Percentiles rank a stretch among this genome's conserved stretches.
Conservation (phyloP, 1,284 basidiomycete genomes). For the Mycena citricolor region DNA sequence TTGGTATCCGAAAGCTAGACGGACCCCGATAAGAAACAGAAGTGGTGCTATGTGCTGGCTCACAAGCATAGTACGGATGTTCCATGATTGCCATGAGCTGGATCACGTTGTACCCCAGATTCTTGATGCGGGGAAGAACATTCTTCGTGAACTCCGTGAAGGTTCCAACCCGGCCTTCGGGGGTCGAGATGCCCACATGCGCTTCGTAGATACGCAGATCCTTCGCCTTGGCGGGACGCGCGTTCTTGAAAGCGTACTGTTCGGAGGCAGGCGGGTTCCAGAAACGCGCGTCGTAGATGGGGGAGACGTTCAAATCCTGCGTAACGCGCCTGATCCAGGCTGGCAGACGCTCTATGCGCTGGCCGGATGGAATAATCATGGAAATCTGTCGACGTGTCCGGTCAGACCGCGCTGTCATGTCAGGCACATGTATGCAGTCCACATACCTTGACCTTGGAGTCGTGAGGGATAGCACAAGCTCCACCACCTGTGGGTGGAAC, state of each 20-base stretch:
- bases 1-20: slow-evolving; percentile 92
- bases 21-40: slow-evolving; percentile 1
- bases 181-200: slow-evolving; percentile 94
- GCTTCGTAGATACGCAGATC: slow-evolving; percentile 93
- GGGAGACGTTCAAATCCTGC: slow-evolving; percentile 88
- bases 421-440: slow-evolving; percentile 3
- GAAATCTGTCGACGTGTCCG: too few species aligned
- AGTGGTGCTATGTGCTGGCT: slow-evolving; percentile 34
- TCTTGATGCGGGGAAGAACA: slow-evolving; percentile 84
- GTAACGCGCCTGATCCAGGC: slow-evolving; percentile 95
- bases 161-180: slow-evolving; percentile 85
- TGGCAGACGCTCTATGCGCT: slow-evolving; percentile 88
- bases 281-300: slow-evolving; percentile 95
- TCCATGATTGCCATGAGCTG: slow-evolving; percentile 99
- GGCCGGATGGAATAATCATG: slow-evolving; percentile 74
- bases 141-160: slow-evolving; percentile 95
- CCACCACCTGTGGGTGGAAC: slow-evolving; percentile 73
- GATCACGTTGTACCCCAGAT: slow-evolving; percentile 94
- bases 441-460: slow-evolving; percentile 86
- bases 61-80: slow-evolving; percentile 97
- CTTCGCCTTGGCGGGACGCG: slow-evolving; percentile 66
- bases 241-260: slow-evolving; percentile 82
- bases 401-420: too few species aligned
- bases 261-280: slow-evolving; percentile 87
- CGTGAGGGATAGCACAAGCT: slow-evolving; percentile 85